These are phyloP conservation scores for Domatiomyces catenatus DNA, from an alignment of 2,329 filamentous ascomycete species.

Conservation along the genomic window DNA sequence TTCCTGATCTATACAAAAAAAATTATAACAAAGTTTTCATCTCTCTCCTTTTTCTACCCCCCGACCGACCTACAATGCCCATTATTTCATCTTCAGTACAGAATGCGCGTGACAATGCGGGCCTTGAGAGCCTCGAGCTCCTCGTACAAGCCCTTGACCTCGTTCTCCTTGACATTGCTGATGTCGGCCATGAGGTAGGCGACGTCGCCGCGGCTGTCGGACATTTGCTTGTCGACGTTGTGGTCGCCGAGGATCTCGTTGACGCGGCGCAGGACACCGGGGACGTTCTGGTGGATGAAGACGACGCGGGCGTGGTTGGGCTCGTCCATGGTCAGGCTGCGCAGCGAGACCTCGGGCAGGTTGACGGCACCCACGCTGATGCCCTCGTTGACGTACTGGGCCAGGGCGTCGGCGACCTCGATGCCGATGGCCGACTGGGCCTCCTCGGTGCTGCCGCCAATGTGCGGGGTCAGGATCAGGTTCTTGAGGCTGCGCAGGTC, in stretches of 20 bases:
- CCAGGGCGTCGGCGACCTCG: conserved; percentile 75
- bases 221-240: conserved; percentile 98
- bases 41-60: not conserved
- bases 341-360: conserved; percentile 82
- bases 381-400: conserved; percentile 92
- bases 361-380: conserved; percentile 86
- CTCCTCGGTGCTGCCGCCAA: conserved; percentile 94
- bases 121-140: conserved; percentile 54
- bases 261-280: conserved; percentile 86
- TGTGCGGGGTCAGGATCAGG: conserved; percentile 88
- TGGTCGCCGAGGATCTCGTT: conserved; percentile 90
- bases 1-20: no score
- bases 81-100: conserved; percentile 8
- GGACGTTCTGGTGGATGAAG: conserved; percentile 93
- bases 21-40: no score
- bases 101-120: conserved; percentile 14
- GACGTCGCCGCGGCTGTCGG: conserved; percentile 81
- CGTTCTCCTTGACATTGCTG: conserved; percentile 61
- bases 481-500: conserved; percentile 78
- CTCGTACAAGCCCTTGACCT: conserved; percentile 77
- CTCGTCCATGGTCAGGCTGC: conserved; percentile 80
- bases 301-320: conserved; percentile 81
- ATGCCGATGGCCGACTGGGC: conserved; percentile 90
- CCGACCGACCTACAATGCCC: no score
- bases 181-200: conserved; percentile 98